Evolutionary conservation across 805 yeast genomes (phyloP).

Genomic region (Cyberlindnera maclurae): DNA sequence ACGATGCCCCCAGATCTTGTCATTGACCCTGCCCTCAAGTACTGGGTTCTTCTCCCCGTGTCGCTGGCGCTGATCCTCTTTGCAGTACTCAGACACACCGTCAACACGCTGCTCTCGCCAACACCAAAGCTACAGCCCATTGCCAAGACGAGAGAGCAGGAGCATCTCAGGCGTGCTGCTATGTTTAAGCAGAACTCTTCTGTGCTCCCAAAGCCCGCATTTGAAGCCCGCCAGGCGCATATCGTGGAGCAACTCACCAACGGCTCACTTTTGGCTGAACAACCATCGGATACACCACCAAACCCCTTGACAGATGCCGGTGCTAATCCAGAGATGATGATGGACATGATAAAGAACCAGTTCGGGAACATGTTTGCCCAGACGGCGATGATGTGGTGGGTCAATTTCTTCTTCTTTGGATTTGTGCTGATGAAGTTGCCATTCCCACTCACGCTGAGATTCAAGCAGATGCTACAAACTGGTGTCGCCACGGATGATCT

Average conservation of each 20-base stretch:
- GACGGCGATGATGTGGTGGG: slow-evolving; percentile 94
- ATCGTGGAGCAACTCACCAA: slow-evolving; percentile 41
- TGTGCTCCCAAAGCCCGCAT: slow-evolving; percentile 46
- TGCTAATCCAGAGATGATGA: slow-evolving; percentile 51
- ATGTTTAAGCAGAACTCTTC: slow-evolving; percentile 48
- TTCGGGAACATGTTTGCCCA: slow-evolving; percentile 84
- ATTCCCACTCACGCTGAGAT: slow-evolving; percentile 82
- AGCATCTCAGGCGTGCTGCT: slow-evolving; percentile 53
- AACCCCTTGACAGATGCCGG: slow-evolving; percentile 69
- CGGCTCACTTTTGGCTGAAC: slow-evolving; percentile 40
- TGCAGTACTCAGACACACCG: slow-evolving; percentile 68
- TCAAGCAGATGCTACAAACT: slow-evolving; percentile 86
- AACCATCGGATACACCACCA: slow-evolving; percentile 31
- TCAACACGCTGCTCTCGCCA: slow-evolving; percentile 53
- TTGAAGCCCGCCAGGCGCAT: slow-evolving; percentile 43
- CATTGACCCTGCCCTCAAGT: slow-evolving; percentile 74
- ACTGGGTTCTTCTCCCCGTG: slow-evolving; percentile 90
- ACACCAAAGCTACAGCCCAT: slow-evolving; percentile 45
- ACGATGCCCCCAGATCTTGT: slow-evolving; percentile 43
- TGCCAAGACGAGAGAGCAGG: slow-evolving; percentile 51
- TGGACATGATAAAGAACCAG: slow-evolving; percentile 74
- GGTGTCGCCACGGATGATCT: slow-evolving; percentile 81
- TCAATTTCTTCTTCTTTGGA: slow-evolving; percentile 87
- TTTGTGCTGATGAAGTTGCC: slow-evolving; percentile 84
- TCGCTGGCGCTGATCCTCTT: slow-evolving; percentile 84